A percentile compares a stretch with the other conserved stretches of the same genome.
Conservation (phyloP, 2,329 filamentous ascomycete species). For the Cucurbitaria berberidis region DNA sequence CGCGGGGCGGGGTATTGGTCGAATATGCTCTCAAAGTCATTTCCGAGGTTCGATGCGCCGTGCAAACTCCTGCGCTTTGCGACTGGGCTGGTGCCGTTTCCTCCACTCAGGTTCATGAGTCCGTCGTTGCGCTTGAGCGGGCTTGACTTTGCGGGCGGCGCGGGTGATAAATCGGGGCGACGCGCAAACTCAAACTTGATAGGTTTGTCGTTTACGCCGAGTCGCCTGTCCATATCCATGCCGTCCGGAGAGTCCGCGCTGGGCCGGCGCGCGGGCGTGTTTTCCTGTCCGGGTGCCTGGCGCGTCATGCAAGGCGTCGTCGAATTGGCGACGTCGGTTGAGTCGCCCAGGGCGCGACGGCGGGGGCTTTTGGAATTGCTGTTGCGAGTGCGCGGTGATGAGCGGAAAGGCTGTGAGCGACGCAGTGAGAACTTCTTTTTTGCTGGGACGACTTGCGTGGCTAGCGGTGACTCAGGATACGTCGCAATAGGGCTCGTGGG, state of each 20-base stretch:
- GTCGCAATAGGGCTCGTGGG: constrained; percentile 58
- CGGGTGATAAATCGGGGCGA: constrained; percentile 38
- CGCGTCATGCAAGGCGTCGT: constrained; percentile 60
- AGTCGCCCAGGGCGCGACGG: constrained; percentile 70
- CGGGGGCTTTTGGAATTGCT: constrained; percentile 74
- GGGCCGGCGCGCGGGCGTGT: constrained; percentile 43
- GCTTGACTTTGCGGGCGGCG: constrained; percentile 70
- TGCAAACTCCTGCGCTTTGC: constrained; percentile 91
- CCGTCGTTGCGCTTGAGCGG: constrained; percentile 92
- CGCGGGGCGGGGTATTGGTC: constrained; percentile 57
- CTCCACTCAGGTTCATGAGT: constrained; percentile 83
- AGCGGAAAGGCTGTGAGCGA: constrained; percentile 59
- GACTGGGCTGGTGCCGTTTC: constrained; percentile 80
- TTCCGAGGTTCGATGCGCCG: constrained; percentile 66
- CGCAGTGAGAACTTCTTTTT: constrained; percentile 62
- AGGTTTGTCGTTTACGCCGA: constrained; percentile 51
- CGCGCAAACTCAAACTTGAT: constrained; percentile 56
- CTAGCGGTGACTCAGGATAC: constrained; percentile 64
- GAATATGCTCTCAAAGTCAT: constrained; percentile 75
- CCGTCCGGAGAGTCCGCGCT: constrained; percentile 32
- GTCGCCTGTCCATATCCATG: constrained; percentile 51
- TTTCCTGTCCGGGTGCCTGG: constrained; percentile 56
- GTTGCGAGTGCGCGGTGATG: constrained; percentile 70
- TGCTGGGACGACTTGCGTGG: constrained; percentile 63
- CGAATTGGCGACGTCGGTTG: constrained; percentile 74